Conservation (phyloP, 139 green algal species). For the Gonium pectorale region DNA sequence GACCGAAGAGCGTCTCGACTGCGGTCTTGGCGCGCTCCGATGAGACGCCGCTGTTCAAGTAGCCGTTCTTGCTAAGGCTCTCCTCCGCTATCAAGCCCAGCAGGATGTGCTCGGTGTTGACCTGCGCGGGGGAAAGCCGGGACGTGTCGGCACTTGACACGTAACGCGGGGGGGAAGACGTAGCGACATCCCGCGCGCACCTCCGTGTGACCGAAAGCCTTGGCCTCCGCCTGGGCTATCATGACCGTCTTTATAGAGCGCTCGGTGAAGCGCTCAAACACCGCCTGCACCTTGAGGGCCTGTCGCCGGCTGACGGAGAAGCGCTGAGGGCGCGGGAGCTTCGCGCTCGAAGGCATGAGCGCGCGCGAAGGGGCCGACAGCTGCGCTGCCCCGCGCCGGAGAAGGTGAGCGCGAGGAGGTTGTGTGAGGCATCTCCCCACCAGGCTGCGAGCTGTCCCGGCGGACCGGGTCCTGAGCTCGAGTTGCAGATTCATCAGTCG, state of each 20-base stretch:
- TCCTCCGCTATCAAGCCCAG: constrained; percentile 90
- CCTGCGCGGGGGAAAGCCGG: constrained; percentile 57
- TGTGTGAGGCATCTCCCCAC: background rate
- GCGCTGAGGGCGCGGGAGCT: constrained; percentile 19
- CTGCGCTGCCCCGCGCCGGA: too few relatives aligned
- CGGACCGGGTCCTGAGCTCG: background rate
- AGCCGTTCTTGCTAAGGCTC: constrained; percentile 67
- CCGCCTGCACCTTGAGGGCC: constrained; percentile 16
- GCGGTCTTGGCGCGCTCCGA: constrained; percentile 54
- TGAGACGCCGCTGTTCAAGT: constrained; percentile 79
- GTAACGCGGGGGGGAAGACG: background rate
- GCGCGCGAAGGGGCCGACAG: too few relatives aligned
- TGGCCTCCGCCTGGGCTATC: constrained; percentile 82
- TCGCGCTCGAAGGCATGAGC: constrained; percentile 25
- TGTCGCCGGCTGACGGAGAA: constrained; percentile 12
- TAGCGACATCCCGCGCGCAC: constrained; percentile 48
- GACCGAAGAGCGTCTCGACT: constrained; percentile 58
- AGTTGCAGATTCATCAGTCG: too few relatives aligned
- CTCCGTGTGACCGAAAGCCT: constrained; percentile 69
- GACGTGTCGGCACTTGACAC: background rate
- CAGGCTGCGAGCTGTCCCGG: background rate
- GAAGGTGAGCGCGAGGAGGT: background rate
- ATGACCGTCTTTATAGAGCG: constrained; percentile 89
- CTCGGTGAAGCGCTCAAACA: constrained; percentile 82
- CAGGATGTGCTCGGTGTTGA: constrained; percentile 89